Evolutionary conservation across 805 yeast genomes (phyloP).

Genomic region (Candida loeiensis): DNA sequence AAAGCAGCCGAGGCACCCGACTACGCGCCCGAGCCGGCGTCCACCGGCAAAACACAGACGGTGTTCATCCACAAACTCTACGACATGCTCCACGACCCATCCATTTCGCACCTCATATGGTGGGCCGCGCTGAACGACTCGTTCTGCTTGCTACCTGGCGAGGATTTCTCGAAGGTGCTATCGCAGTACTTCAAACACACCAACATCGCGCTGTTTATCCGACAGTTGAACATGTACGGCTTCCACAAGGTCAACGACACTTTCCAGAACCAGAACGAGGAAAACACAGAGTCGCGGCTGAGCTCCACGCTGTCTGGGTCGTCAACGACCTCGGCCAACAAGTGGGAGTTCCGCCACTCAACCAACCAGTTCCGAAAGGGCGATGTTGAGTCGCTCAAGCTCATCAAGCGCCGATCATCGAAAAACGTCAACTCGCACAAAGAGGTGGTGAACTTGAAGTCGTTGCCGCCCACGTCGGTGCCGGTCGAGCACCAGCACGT

Average conservation of each 20-base stretch:
- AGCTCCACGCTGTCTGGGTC: constrained; percentile 15
- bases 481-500: constrained; percentile 17
- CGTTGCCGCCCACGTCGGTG: constrained; percentile 26
- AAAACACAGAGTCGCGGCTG: constrained; percentile 7
- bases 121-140: constrained; percentile 74
- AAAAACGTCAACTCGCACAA: constrained; percentile 36
- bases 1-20: constrained; percentile 1
- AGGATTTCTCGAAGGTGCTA: constrained; percentile 76
- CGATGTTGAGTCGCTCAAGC: constrained; percentile 65
- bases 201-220: constrained; percentile 41
- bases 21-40: constrained; percentile 3
- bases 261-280: constrained; percentile 23
- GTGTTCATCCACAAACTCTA: constrained; percentile 84
- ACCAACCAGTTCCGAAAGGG: constrained; percentile 78
- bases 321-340: constrained; percentile 19
- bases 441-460: constrained; percentile 36
- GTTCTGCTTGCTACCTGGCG: constrained; percentile 79
- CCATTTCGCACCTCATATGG: constrained; percentile 73
- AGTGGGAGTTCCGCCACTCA: constrained; percentile 89
- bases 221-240: constrained; percentile 46
- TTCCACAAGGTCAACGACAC: constrained; percentile 43
- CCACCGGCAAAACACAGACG: constrained; percentile 35
- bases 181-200: constrained; percentile 50
- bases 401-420: constrained; percentile 73
- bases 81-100: constrained; percentile 80